phyloP scores from a whole-genome alignment of 345 rosid genomes.

The Lepidium didymum region DNA sequence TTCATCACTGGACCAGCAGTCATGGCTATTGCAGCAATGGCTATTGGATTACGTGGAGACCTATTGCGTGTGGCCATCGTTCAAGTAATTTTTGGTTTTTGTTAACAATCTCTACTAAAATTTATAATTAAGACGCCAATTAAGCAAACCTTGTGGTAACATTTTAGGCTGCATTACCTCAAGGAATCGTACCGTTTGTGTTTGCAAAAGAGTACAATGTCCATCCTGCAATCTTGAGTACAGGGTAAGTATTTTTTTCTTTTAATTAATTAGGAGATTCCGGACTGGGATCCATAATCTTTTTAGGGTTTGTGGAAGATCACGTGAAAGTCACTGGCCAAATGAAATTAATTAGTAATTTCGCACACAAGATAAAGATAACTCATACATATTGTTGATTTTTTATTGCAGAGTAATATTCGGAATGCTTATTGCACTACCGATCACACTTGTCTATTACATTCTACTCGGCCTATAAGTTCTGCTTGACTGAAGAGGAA shows the following conservation, averaged over 20 bases:
- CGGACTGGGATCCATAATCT: no score
- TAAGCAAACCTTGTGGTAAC: neutral
- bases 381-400: neutral
- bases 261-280: no score
- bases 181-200: constrained; percentile 84
- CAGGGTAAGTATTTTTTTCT: constrained; percentile 39
- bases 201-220: constrained; percentile 81
- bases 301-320: no score
- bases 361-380: neutral
- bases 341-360: no score
- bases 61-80: constrained; percentile 84
- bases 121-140: neutral
- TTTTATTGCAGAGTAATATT: constrained; percentile 53
- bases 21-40: constrained; percentile 83
- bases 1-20: constrained; percentile 85
- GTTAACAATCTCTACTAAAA: neutral
- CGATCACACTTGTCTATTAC: constrained; percentile 69
- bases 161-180: constrained; percentile 71
- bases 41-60: constrained; percentile 60
- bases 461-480: constrained; percentile 52
- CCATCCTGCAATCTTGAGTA: constrained; percentile 74
- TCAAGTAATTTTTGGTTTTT: constrained; percentile 38
- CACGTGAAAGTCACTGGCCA: no score
- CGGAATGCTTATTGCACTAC: constrained; percentile 76
- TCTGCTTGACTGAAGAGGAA: neutral